A percentile compares a stretch with the other conserved stretches of the same genome.
Conservation (phyloP, 2,329 filamentous ascomycete genomes). For the Botrytis deweyae region DNA sequence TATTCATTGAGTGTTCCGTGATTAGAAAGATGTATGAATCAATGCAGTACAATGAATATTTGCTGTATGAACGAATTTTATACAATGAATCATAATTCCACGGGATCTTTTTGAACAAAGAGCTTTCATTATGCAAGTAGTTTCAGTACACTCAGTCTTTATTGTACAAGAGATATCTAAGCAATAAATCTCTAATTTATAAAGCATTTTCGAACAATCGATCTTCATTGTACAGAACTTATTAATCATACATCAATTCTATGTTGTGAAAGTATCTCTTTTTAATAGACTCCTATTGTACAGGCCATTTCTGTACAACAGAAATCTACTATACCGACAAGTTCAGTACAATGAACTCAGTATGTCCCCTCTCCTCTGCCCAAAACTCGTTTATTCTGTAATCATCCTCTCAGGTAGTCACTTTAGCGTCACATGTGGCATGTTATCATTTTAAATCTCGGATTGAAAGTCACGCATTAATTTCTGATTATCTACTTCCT, state of each 20-base stretch:
- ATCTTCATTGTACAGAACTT: not conserved
- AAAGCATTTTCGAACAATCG: not conserved
- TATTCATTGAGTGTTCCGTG: not conserved
- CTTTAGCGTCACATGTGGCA: not conserved
- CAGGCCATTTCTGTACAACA: not conserved
- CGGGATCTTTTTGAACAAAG: not conserved
- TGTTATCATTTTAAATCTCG: not conserved
- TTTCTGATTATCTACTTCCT: not conserved
- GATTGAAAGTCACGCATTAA: not conserved
- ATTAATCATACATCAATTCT: not conserved
- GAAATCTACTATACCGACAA: accelerated
- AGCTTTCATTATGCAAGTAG: not conserved
- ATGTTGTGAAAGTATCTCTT: not conserved
- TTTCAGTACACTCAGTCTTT: not conserved
- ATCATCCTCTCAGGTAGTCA: not conserved
- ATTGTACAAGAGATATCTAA: not conserved
- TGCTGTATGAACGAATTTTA: not conserved
- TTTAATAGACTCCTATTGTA: not conserved
- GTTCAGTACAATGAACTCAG: not conserved
- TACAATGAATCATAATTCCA: not conserved
- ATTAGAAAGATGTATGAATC: not conserved
- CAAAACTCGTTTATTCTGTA: not conserved
- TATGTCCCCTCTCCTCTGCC: accelerated
- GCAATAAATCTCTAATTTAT: no score
- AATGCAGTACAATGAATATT: not conserved